These are phyloP conservation scores for Leishmania aethiopica DNA, from an alignment of 208 protist genomes.

Conservation along the genomic window DNA sequence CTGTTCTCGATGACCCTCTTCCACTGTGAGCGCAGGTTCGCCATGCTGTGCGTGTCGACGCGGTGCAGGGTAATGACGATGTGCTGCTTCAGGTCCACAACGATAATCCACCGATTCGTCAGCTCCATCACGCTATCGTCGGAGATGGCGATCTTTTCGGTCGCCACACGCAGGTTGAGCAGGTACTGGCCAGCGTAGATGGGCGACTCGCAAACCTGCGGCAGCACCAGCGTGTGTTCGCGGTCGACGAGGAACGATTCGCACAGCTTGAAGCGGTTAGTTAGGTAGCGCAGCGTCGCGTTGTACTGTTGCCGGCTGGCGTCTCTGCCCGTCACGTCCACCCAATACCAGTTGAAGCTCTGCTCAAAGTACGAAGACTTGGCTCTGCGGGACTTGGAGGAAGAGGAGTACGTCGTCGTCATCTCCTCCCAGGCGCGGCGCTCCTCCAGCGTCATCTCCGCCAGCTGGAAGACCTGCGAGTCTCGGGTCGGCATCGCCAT, in stretches of 20 bases:
- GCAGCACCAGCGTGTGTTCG: constrained; percentile 76
- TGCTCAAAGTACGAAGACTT: constrained; percentile 69
- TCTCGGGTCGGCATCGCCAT: constrained; percentile 11
- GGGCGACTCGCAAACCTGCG: constrained; percentile 75
- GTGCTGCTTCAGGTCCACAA: constrained; percentile 79
- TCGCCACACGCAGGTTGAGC: constrained; percentile 81
- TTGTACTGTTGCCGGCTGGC: constrained; percentile 59
- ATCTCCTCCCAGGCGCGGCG: constrained; percentile 41
- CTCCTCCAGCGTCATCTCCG: constrained; percentile 33
- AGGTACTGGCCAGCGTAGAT: constrained; percentile 78
- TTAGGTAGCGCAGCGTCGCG: constrained; percentile 59
- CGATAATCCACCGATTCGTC: constrained; percentile 86
- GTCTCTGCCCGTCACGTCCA: constrained; percentile 83
- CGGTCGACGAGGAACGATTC: constrained; percentile 81
- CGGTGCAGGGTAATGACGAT: constrained; percentile 86
- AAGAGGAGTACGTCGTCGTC: constrained; percentile 8
- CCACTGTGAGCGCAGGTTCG: constrained; percentile 73
- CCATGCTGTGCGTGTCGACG: constrained; percentile 72
- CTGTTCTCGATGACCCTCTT: constrained; percentile 57
- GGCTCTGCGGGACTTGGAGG: constrained; percentile 23
- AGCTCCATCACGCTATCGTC: constrained; percentile 82
- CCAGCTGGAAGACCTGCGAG: constrained; percentile 18
- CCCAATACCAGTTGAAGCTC: constrained; percentile 91
- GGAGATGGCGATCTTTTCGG: constrained; percentile 69
- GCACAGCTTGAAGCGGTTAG: constrained; percentile 70